Percentiles rank a stretch among this genome's conserved stretches.
phyloP scores from a whole-genome alignment of 2,329 filamentous ascomycete genomes.

The Coniella vitis region DNA sequence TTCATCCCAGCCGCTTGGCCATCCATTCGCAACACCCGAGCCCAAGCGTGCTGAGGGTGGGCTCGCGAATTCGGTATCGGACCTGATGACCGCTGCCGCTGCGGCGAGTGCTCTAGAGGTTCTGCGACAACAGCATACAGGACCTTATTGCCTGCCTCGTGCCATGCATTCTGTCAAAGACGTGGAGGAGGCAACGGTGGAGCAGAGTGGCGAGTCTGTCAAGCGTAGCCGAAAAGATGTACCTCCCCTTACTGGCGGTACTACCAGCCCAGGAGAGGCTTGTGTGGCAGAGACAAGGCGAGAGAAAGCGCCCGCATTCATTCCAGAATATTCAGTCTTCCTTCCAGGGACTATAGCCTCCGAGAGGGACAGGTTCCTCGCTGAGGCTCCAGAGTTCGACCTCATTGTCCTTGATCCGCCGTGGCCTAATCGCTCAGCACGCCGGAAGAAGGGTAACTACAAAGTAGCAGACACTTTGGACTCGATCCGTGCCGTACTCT shows the following conservation, averaged over 20 bases:
- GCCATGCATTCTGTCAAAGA: slow-evolving; percentile 9
- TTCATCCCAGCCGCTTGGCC: slow-evolving; percentile 36
- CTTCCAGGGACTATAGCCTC: slow-evolving; percentile 43
- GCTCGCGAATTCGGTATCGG: slow-evolving; percentile 42
- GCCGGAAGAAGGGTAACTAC: slow-evolving; percentile 48
- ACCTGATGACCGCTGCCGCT: slow-evolving; percentile 45
- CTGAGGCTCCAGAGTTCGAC: slow-evolving; percentile 49
- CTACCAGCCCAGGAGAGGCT: not conserved
- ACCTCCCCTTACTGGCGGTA: not conserved
- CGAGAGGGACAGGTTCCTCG: slow-evolving; percentile 33
- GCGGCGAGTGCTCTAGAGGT: slow-evolving; percentile 37
- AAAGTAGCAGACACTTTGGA: slow-evolving; percentile 36
- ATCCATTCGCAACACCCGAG: slow-evolving; percentile 48
- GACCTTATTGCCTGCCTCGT: slow-evolving; percentile 43
- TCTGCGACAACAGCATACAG: slow-evolving; percentile 28
- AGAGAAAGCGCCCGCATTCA: slow-evolving; percentile 16
- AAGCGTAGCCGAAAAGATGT: slow-evolving; percentile 9
- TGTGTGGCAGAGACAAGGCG: slow-evolving; percentile 6
- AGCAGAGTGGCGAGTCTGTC: not conserved
- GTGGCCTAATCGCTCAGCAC: slow-evolving; percentile 73
- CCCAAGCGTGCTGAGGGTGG: slow-evolving; percentile 29
- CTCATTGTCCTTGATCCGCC: slow-evolving; percentile 70
- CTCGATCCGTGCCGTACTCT: slow-evolving; percentile 44
- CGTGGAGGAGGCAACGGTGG: not conserved
- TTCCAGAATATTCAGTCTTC: slow-evolving; percentile 37